Percentiles rank a stretch among this genome's conserved stretches.
phyloP scores from a whole-genome alignment of 2,329 filamentous ascomycete species.

The Aspergillus carbonarius region DNA sequence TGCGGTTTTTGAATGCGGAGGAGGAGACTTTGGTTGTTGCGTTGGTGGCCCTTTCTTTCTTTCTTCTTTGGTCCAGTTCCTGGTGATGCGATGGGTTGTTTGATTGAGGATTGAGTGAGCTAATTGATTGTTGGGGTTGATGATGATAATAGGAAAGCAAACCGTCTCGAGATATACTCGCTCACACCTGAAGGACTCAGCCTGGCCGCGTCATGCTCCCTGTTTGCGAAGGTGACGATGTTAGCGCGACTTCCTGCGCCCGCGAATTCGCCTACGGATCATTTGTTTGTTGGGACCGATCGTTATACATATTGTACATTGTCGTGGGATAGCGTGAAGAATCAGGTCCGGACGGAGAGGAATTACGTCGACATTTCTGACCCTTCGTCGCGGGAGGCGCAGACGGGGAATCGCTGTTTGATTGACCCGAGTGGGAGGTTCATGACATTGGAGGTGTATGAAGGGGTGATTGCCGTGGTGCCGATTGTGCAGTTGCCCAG shows the following conservation, averaged over 20 bases:
- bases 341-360: constrained; percentile 56
- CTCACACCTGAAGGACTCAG: constrained; percentile 60
- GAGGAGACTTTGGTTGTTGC: constrained; percentile 83
- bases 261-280: constrained; percentile 69
- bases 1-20: constrained; percentile 70
- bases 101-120: not conserved
- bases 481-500: constrained; percentile 58
- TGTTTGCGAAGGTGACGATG: constrained; percentile 86
- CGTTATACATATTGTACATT: constrained; percentile 88
- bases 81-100: not conserved
- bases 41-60: constrained; percentile 55
- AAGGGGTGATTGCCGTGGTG: constrained; percentile 65
- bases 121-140: constrained; percentile 10
- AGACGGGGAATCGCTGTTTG: constrained; percentile 78
- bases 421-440: constrained; percentile 76
- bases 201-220: constrained; percentile 66
- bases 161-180: constrained; percentile 81
- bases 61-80: not conserved
- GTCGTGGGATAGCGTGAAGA: constrained; percentile 67
- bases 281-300: constrained; percentile 91
- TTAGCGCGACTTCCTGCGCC: constrained; percentile 60
- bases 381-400: constrained; percentile 67
- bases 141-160: constrained; percentile 65
- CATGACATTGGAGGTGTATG: constrained; percentile 67
- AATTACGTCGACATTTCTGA: constrained; percentile 61